Percentiles rank a stretch among this genome's conserved stretches.
phyloP scores from a whole-genome alignment of 2,329 filamentous ascomycete genomes.

The Hyphodiscus sp. region DNA sequence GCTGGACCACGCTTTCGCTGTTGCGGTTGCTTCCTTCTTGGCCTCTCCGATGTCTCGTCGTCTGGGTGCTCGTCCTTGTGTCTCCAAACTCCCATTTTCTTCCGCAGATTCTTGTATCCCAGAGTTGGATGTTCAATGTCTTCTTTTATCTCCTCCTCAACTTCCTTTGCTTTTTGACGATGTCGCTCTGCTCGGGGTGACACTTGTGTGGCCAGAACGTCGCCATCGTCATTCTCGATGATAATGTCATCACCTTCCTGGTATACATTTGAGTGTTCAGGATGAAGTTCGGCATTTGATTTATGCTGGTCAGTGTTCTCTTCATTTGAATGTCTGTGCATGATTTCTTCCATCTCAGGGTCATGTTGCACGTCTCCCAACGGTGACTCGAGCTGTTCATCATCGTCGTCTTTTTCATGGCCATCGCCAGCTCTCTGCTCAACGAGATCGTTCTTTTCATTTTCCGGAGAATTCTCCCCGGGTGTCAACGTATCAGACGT shows the following conservation, averaged over 20 bases:
- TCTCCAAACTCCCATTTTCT: conserved; percentile 28
- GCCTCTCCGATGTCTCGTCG: conserved; percentile 23
- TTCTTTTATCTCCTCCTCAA: conserved; percentile 33
- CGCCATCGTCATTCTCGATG: conserved; percentile 80
- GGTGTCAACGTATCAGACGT: conserved; percentile 27
- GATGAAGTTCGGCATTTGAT: conserved; percentile 27
- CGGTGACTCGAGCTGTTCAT: conserved; percentile 29
- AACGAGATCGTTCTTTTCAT: conserved; percentile 11
- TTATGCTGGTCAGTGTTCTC: conserved; percentile 28
- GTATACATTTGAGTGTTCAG: conserved; percentile 57
- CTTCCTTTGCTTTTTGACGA: conserved; percentile 34
- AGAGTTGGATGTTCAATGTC: conserved; percentile 29
- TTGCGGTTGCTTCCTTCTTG: conserved; percentile 28
- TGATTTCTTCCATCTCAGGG: conserved; percentile 29
- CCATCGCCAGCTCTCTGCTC: neutral
- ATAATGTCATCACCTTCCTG: conserved; percentile 75
- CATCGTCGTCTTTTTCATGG: conserved; percentile 19
- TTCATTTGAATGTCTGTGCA: conserved; percentile 28
- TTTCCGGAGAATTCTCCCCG: conserved; percentile 22
- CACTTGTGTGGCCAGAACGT: conserved; percentile 66
- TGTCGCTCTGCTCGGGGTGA: conserved; percentile 21
- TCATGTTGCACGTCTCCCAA: conserved; percentile 30
- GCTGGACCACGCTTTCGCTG: conserved; percentile 62
- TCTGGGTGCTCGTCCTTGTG: conserved; percentile 33
- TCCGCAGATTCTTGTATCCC: conserved; percentile 10